These are phyloP conservation scores for Cryptosporidium baileyi DNA, from an alignment of 169 alveolate species.

Conservation along the genomic window DNA sequence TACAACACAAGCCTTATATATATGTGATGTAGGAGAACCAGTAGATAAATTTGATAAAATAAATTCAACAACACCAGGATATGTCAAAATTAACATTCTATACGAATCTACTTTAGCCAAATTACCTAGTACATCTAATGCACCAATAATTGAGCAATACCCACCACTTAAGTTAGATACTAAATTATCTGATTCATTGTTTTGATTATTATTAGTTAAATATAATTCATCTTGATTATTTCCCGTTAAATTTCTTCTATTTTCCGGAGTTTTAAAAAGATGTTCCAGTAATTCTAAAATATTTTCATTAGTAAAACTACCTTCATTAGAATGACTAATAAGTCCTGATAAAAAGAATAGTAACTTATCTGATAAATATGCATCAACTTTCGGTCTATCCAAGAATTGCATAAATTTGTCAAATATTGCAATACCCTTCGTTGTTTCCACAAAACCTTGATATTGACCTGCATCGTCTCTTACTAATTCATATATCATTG, in stretches of 20 bases:
- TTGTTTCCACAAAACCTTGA: conserved; percentile 66
- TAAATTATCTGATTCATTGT: too few relatives aligned
- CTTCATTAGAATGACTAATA: conserved; percentile 53
- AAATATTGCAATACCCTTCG: conserved; percentile 62
- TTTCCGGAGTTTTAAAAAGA: conserved; percentile 28
- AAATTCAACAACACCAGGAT: conserved; percentile 52
- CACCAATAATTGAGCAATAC: conserved; percentile 47
- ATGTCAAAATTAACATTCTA: conserved; percentile 42
- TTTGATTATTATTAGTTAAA: neutral
- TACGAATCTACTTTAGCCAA: conserved; percentile 51
- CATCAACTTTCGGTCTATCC: conserved; percentile 66
- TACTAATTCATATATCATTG: conserved; percentile 59
- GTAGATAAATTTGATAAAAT: conserved; percentile 5
- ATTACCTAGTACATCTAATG: conserved; percentile 57
- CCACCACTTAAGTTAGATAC: conserved; percentile 27
- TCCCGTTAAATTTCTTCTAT: neutral
- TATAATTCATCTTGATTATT: conserved; percentile 2
- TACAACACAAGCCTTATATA: conserved; percentile 57
- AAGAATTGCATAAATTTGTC: conserved; percentile 57
- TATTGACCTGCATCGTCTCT: conserved; percentile 70
- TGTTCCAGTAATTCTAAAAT: conserved; percentile 6
- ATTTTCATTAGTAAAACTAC: conserved; percentile 12
- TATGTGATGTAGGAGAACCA: conserved; percentile 49
- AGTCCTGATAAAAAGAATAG: conserved; percentile 55
- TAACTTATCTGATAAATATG: conserved; percentile 48